Base-by-base conservation (phyloP, 305 asterid genomes). In the Fraxinus floribunda region DNA sequence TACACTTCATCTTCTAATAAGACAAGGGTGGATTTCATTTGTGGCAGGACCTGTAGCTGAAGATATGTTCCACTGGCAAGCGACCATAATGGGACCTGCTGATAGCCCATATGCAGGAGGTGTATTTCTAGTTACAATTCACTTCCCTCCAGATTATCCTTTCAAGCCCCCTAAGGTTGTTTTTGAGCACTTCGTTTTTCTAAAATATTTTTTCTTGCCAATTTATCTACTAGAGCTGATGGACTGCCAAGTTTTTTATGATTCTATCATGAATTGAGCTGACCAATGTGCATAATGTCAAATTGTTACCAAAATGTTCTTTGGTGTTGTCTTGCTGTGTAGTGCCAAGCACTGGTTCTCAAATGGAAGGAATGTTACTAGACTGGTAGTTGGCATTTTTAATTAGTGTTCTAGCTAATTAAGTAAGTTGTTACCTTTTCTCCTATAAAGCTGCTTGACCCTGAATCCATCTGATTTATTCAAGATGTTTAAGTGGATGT, bases 1-100 rank as follows among this genome's bases (percentile, higher is more conserved):
- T 41, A 39, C 77, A 64, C 62, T 64, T 80, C 75, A 18, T 55
- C 44, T n/a, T 78, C 55, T 64, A 60, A 79, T 74, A n/a, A 32
- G 4, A 15, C 9, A 5, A 38, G 75, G 71, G 4, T 78, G 66
- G 49, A 55, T 76, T 81, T 76, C 73, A n/a, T 60, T 76, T 84
- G 34, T 76, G 74, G 79, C 86, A 87, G 86, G 89, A 38, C 89
- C 89, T 26, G 88, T 84, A 64, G 89, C 83, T 87, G 88, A 87
- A 87, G 89, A 87, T 82, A 83, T 86, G 89, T 86, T 86, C 77
- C 89, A 86, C 18, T 86, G 89, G 89, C 89, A 86, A 83, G 89
- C 89, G 52, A 86, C 89, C 83, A 86, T 86, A 39, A 86, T 86
- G 88, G 88, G 88, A 29, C 88, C 88, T 3, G 36, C 83, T 2